These are phyloP conservation scores for carrot (Daucus carota) DNA, from an alignment of 129 eudicot genomes.

Conservation along the genomic window DNA sequence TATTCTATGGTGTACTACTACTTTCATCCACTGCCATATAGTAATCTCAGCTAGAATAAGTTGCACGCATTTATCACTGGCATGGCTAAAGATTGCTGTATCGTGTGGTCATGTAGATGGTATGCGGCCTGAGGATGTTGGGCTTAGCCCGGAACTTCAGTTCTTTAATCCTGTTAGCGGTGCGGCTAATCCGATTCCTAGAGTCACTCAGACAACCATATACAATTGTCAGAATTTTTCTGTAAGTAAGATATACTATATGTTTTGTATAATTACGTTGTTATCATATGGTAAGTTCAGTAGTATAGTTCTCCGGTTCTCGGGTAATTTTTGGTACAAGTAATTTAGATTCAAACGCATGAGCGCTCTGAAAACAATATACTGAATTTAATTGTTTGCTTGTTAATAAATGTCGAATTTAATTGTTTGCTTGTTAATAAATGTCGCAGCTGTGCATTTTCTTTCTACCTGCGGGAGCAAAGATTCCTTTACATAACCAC, in stretches of 20 bases:
- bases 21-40: too few species aligned
- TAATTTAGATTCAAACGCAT: too few species aligned
- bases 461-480: conserved; percentile 64
- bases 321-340: conserved; percentile 33
- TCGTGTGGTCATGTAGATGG: conserved; percentile 37
- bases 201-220: conserved; percentile 61
- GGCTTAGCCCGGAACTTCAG: conserved; percentile 49
- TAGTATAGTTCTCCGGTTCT: too few species aligned
- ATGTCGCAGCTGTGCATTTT: conserved; percentile 58
- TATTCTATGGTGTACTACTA: too few species aligned
- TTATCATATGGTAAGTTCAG: conserved; percentile 38
- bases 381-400: background rate
- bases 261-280: background rate
- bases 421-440: background rate
- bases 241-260: conserved; percentile 27
- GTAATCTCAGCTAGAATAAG: background rate
- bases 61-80: background rate
- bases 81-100: background rate
- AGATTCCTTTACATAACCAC: conserved; percentile 90
- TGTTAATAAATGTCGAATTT: conserved; percentile 11
- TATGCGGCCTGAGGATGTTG: conserved; percentile 78
- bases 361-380: conserved; percentile 16
- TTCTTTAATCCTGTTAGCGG: conserved; percentile 44
- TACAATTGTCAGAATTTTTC: conserved; percentile 57
- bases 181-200: conserved; percentile 30